Base-by-base conservation (phyloP, 2,329 filamentous ascomycete species). In the Cladosporium sphaerospermum region DNA sequence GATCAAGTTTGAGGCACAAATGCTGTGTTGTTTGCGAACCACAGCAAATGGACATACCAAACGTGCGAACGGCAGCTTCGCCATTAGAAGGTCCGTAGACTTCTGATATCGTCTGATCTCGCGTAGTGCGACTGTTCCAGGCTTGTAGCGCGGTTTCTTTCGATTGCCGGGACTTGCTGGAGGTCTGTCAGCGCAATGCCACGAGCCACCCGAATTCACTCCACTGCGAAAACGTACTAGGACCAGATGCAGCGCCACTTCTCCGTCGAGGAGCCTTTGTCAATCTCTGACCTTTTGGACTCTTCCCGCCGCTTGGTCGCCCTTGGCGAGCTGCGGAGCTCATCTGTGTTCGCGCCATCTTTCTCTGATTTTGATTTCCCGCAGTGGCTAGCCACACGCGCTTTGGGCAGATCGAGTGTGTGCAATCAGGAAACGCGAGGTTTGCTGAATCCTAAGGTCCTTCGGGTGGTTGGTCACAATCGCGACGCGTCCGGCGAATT, bases 31-130 rank as follows among this genome's bases (percentile, higher is more conserved):
- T 28, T 7, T 28, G 23, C 4, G 23, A 28, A 28, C 23, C 23
- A 28, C 23, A 28, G 23, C 23, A 28, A 28, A 28, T 28, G 23
- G n/a, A 59, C 72, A 43, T 65, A 77, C 93, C 71, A 99, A 80
- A 73, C 93, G 88, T 79, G 96, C 89, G 81, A 99, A 99, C 57
- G 93, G 93, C 60, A 96, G 86, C 82, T 96, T 97, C 77, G 89
- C 85, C 76, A 99, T 90, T 66, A 99, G 79, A 48, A 99, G 85
- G 78, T 97, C 91, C 48, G 92, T 96, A 61, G 86, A 89, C 80
- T 95, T 95, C 80, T 97, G 92, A 81, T 97, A 97, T 71, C 88
- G 87, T 81, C 92, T 87, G 69, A 99, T 99, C 80, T 99, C 93
- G 83, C 90, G 89, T 68, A 97, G 87, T 82, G 92, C 92, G 77